Evolutionary conservation across 805 yeast species (phyloP).

Genomic region (Nakazawaea sp.): DNA sequence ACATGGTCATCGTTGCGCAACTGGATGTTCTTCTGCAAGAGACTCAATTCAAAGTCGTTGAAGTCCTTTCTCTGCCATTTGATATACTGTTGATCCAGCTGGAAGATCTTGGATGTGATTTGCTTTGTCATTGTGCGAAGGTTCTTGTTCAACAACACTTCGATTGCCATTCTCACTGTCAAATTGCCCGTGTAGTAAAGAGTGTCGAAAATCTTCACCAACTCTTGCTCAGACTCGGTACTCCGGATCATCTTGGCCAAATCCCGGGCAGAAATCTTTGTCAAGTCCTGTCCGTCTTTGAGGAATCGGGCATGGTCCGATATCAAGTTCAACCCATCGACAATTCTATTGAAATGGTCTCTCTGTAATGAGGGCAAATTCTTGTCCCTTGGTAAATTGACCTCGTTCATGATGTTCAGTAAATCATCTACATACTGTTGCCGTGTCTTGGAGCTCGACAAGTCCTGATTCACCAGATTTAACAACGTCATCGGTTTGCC

Average conservation of each 20-base stretch:
- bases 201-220: constrained; percentile 6
- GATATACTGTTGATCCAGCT: constrained; percentile 1
- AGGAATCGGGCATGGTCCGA: neutral
- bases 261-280: constrained; percentile 2
- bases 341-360: constrained; percentile 6
- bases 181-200: constrained; percentile 7
- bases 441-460: neutral
- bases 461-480: constrained; percentile 1
- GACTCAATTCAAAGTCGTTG: constrained; percentile 7
- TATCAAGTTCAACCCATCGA: constrained; percentile 7
- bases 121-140: neutral
- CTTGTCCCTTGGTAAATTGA: constrained; percentile 9
- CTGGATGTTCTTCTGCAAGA: constrained; percentile 7
- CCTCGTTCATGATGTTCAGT: constrained; percentile 3
- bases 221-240: neutral
- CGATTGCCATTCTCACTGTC: constrained; percentile 3
- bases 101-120: neutral
- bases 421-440: neutral
- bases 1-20: neutral
- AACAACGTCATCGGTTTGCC: neutral
- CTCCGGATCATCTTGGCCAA: constrained; percentile 5
- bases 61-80: constrained; percentile 6
- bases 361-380: constrained; percentile 2
- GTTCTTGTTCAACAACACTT: constrained; percentile 6
- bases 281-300: neutral